Percentiles rank a stretch among this genome's conserved stretches.
Conservation (phyloP, 2,329 filamentous ascomycete genomes). For the Cadophora sp. region DNA sequence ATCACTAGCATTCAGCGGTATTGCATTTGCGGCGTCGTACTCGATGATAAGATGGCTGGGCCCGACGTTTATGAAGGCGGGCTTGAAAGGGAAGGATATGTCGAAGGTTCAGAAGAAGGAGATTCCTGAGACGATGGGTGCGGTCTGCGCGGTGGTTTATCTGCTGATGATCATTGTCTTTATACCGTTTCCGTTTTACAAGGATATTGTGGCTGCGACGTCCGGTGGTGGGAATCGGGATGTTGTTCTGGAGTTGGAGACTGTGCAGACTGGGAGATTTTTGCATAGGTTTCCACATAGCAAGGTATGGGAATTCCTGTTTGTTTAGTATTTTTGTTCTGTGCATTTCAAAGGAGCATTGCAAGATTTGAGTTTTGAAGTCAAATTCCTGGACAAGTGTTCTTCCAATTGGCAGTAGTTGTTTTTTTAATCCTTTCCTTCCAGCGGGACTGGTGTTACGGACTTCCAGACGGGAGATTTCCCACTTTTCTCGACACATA, state of each 20-base stretch:
- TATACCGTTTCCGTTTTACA: slow-evolving; percentile 97
- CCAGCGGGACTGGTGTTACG: no score
- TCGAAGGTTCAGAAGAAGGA: slow-evolving; percentile 77
- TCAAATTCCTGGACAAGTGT: background rate
- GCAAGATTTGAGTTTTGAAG: background rate
- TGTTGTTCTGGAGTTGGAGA: slow-evolving; percentile 64
- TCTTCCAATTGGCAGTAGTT: background rate
- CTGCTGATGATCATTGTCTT: slow-evolving; percentile 88
- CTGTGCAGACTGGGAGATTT: slow-evolving; percentile 75
- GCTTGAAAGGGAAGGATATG: slow-evolving; percentile 89
- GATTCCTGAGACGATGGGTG: slow-evolving; percentile 96
- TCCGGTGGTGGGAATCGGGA: slow-evolving; percentile 93
- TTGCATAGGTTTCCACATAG: slow-evolving; percentile 92
- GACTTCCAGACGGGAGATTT: background rate
- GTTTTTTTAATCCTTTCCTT: no score
- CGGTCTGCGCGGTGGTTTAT: slow-evolving; percentile 91
- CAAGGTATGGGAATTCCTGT: slow-evolving; percentile 65
- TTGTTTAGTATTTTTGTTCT: background rate
- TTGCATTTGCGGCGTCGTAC: slow-evolving; percentile 84
- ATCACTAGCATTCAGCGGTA: slow-evolving; percentile 82
- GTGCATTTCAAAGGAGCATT: background rate
- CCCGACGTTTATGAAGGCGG: slow-evolving; percentile 84
- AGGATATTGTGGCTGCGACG: slow-evolving; percentile 94
- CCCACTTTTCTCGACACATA: no score
- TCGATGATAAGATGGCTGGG: slow-evolving; percentile 94